These are phyloP conservation scores for Aspergillus pseudoterreus DNA, from an alignment of 2,329 filamentous ascomycete genomes.

Conservation along the genomic window DNA sequence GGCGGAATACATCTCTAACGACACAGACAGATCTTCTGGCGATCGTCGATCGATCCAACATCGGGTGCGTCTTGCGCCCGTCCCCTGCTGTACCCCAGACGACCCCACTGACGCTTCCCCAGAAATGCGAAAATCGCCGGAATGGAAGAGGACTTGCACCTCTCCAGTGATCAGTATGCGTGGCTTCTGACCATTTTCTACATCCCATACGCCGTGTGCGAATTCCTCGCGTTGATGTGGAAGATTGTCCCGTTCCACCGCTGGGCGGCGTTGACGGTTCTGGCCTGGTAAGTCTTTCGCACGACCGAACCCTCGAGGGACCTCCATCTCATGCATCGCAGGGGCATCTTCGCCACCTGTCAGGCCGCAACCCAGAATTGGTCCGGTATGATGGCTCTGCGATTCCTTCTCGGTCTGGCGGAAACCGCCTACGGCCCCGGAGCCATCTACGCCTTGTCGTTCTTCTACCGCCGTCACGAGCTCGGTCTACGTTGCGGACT, in stretches of 20 bases:
- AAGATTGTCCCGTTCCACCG: conserved; percentile 40
- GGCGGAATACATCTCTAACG: conserved; percentile 1
- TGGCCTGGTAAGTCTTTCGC: conserved; percentile 34
- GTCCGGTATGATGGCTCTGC: conserved; percentile 47
- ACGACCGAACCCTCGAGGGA: not conserved
- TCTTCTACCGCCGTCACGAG: conserved; percentile 47
- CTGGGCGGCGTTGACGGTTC: conserved; percentile 43
- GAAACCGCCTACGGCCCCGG: conserved; percentile 47
- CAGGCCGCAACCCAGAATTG: conserved; percentile 45
- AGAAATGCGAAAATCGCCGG: conserved; percentile 55
- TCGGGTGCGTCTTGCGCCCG: conserved; percentile 34
- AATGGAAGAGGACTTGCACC: conserved; percentile 48
- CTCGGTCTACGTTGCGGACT: conserved; percentile 29
- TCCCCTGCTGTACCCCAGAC: not conserved
- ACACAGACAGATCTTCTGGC: conserved; percentile 39
- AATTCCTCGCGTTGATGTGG: conserved; percentile 44
- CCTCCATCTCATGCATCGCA: conserved; percentile 8
- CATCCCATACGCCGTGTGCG: conserved; percentile 45
- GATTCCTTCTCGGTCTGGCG: conserved; percentile 46
- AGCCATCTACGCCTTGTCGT: conserved; percentile 51
- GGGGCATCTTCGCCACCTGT: conserved; percentile 47
- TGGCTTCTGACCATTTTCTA: conserved; percentile 55
- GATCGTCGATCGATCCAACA: conserved; percentile 50
- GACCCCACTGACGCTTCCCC: conserved; percentile 6
- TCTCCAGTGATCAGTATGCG: conserved; percentile 46